A percentile compares a stretch with the other conserved stretches of the same genome.
Conservation (phyloP, 2,329 filamentous ascomycete genomes). For the Talaromyces pinophilus region DNA sequence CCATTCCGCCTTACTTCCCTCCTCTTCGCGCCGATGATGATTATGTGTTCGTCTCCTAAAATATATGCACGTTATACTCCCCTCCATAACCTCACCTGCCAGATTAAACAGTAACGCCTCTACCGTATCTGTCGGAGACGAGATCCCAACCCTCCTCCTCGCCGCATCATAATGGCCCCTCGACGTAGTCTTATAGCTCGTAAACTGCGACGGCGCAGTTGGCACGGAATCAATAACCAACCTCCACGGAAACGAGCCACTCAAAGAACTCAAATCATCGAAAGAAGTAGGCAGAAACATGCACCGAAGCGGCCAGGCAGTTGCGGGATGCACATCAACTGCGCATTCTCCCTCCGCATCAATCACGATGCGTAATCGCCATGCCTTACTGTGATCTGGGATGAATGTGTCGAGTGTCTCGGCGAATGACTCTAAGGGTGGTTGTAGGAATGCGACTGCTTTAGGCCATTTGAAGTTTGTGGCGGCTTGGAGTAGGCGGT, state of each 20-base stretch:
- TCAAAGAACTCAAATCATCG: conserved; percentile 12
- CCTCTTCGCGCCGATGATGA: background rate
- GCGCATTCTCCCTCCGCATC: conserved; percentile 33
- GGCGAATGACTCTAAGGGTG: conserved; percentile 34
- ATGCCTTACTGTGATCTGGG: conserved; percentile 36
- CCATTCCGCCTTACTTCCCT: conserved; percentile 55
- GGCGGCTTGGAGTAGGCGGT: conserved; percentile 68
- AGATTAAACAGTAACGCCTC: conserved; percentile 77
- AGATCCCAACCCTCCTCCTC: conserved; percentile 61
- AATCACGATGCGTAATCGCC: conserved; percentile 42
- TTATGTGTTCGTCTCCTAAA: conserved; percentile 56
- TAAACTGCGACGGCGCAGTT: conserved; percentile 63
- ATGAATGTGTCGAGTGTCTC: conserved; percentile 35
- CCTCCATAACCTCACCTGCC: conserved; percentile 74
- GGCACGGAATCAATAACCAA: conserved; percentile 55
- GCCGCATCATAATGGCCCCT: conserved; percentile 72
- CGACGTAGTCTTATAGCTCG: conserved; percentile 81
- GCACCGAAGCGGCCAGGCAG: conserved; percentile 29
- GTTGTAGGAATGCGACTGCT: conserved; percentile 35
- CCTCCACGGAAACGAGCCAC: conserved; percentile 42
- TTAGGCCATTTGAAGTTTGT: conserved; percentile 51
- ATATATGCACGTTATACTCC: conserved; percentile 78
- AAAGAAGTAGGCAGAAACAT: conserved; percentile 32
- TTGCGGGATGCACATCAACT: conserved; percentile 37
- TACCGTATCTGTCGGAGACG: conserved; percentile 44